Evolutionary conservation across 176 grass and related monocot genomes (phyloP), one percentile per base, ranked within the genome.

Genomic region (Saccharum officinarum): DNA sequence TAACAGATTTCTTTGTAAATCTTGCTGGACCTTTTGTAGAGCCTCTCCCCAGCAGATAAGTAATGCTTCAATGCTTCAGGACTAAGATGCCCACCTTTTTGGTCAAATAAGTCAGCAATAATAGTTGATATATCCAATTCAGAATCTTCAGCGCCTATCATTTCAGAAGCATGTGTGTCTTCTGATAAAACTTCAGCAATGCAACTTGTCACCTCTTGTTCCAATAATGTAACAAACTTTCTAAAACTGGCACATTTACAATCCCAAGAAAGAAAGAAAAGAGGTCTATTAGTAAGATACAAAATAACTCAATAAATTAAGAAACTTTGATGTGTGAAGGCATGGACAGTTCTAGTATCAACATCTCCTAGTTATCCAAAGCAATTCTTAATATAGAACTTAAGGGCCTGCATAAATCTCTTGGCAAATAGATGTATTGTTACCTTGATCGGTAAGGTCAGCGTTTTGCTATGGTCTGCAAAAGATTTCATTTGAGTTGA

Each of bases 11-110:
- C 82, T 82, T 86, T 67, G 59, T 92, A 79, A 61, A 98, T 86
- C 90, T 95, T 84, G 69, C 85, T 90, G 54, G 95, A 95, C 78
- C 57, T 89, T 77, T 80, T 39, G 77, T 98, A 95, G 63, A 98
- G 73, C 84, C 42, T 69, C 78, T 95, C 80, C 45, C 95, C 95
- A 71, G 83, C 49, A 85, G 76, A 72, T 86, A 95, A 82, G 86
- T 93, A 97, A 39, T 90, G 86, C 45, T 81, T 97, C 55, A 98
- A 69, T 73, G 86, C 57, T 82, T 90, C 64, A 71, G 54, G 71
- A 46, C 69, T 87, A 85, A 90, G 59, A 33, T 77, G 73, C 22
- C 79, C 80, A 57, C 68, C 63, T 82, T 77, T 46, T 70, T 83
- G 75, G 87, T 89, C 83, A 73, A 87, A 75, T 78, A 98, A 90